phyloP scores from a whole-genome alignment of 148 eudicot species.

The Chenopodium formosanum region DNA sequence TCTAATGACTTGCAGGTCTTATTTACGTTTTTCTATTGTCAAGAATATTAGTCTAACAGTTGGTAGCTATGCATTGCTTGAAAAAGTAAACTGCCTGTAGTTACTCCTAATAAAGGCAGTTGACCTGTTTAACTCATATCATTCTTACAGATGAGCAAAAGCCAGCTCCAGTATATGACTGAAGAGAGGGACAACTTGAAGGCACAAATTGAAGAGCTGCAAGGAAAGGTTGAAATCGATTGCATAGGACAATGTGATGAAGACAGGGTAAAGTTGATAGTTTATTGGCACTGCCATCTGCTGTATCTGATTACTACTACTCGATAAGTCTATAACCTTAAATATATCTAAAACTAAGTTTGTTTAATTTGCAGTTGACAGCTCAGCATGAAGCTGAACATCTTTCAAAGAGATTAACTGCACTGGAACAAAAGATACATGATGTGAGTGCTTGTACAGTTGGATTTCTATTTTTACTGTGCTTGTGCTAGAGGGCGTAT shows the following conservation, averaged over 20 bases:
- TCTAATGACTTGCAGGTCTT: conserved; percentile 46
- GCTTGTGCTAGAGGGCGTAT: not conserved
- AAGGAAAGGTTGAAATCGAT: conserved; percentile 27
- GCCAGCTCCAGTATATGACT: conserved; percentile 34
- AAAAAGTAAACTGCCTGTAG: too few relatives aligned
- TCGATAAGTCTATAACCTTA: conserved; percentile 2
- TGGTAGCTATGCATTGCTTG: not conserved
- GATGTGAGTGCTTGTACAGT: conserved; percentile 39
- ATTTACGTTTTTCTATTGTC: not conserved
- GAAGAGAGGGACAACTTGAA: conserved; percentile 41
- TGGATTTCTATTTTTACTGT: not conserved
- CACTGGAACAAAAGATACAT: conserved; percentile 54
- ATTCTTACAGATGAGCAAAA: conserved; percentile 27
- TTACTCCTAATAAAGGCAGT: not conserved
- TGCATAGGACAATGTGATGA: conserved; percentile 21
- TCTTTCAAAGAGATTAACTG: conserved; percentile 38
- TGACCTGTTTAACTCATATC: conserved; percentile 2
- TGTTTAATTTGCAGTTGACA: conserved; percentile 35
- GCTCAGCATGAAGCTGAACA: conserved; percentile 48
- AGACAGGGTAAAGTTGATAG: conserved; percentile 35
- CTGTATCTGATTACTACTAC: not conserved
- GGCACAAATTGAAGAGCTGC: conserved; percentile 35
- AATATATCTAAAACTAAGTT: not conserved
- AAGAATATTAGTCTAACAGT: not conserved
- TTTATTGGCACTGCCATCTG: not conserved